Percentiles rank a stretch among this genome's conserved stretches.
Conservation (phyloP, 768 basidiomycete species). For the Hygrophorus pudorinus region DNA sequence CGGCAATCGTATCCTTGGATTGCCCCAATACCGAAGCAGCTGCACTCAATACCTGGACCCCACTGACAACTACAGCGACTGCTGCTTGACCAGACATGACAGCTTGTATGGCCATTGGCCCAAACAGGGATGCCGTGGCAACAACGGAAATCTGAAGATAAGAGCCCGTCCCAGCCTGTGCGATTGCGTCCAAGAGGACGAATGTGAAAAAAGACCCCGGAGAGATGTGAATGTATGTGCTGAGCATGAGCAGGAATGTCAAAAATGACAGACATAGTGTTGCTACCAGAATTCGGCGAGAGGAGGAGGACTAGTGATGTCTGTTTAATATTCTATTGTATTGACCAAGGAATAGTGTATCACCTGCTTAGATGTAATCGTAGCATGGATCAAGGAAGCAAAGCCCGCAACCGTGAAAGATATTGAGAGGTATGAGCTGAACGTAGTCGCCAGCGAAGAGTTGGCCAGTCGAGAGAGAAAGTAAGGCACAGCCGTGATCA, state of each 20-base stretch:
- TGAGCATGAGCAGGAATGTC: slow-evolving; percentile 50
- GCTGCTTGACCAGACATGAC: slow-evolving; percentile 82
- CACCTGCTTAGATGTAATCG: slow-evolving; percentile 57
- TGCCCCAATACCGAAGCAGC: slow-evolving; percentile 43
- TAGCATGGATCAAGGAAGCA: slow-evolving; percentile 64
- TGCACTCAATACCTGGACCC: slow-evolving; percentile 63
- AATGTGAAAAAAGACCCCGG: slow-evolving; percentile 55
- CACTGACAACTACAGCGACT: slow-evolving; percentile 72
- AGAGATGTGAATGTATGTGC: slow-evolving; percentile 48
- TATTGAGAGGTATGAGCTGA: slow-evolving; percentile 58
- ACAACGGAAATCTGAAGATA: slow-evolving; percentile 73
- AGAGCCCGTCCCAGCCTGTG: slow-evolving; percentile 52
- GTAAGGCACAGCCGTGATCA: slow-evolving; percentile 81
- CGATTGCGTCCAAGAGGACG: slow-evolving; percentile 48
- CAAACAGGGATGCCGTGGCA: slow-evolving; percentile 76
- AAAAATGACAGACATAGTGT: slow-evolving; percentile 43
- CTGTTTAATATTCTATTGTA: background rate
- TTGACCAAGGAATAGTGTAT: slow-evolving; percentile 14
- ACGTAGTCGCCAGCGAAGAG: slow-evolving; percentile 46
- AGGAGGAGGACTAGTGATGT: slow-evolving; percentile 42
- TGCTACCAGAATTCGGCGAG: slow-evolving; percentile 43
- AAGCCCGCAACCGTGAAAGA: slow-evolving; percentile 59
- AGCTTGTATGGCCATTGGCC: slow-evolving; percentile 59
- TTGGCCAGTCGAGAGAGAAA: slow-evolving; percentile 61
- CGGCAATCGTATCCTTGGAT: slow-evolving; percentile 18